Percentiles rank a stretch among this genome's conserved stretches.
These are phyloP conservation scores for Syzygium grande DNA, from an alignment of 345 rosid genomes.

Conservation along the genomic window DNA sequence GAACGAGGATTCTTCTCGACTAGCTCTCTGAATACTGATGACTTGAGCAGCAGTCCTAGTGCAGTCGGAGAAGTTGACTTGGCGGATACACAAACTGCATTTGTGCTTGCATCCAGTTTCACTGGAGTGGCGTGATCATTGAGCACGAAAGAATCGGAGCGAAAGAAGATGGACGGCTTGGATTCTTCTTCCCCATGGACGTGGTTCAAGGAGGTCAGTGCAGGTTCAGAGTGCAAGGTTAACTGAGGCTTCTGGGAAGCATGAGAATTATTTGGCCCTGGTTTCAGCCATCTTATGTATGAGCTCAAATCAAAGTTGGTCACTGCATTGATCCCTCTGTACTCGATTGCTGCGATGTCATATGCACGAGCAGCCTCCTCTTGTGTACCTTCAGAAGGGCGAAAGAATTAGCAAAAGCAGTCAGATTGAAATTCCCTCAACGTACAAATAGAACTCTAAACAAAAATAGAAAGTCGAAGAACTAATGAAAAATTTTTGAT, in stretches of 20 bases:
- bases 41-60: slow-evolving; percentile 45
- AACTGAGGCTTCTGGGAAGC: slow-evolving; percentile 10
- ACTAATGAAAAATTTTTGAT: neutral
- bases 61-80: slow-evolving; percentile 39
- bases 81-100: neutral
- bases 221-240: neutral
- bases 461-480: neutral
- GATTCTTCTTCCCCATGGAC: neutral
- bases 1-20: slow-evolving; percentile 30
- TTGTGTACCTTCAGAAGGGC: slow-evolving; percentile 27
- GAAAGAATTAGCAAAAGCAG: neutral
- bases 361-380: slow-evolving; percentile 51
- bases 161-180: slow-evolving; percentile 1
- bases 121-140: slow-evolving; percentile 8
- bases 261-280: slow-evolving; percentile 8
- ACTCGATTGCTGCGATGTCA: slow-evolving; percentile 45
- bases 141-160: slow-evolving; percentile 3
- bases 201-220: neutral
- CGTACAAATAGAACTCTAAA: neutral
- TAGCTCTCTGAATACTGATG: slow-evolving; percentile 43
- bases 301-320: slow-evolving; percentile 44
- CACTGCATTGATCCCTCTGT: slow-evolving; percentile 42
- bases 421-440: neutral
- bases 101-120: neutral
- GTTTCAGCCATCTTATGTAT: slow-evolving; percentile 45